phyloP scores from a whole-genome alignment of 257 asterid genomes.

The Ocimum tenuiflorum region DNA sequence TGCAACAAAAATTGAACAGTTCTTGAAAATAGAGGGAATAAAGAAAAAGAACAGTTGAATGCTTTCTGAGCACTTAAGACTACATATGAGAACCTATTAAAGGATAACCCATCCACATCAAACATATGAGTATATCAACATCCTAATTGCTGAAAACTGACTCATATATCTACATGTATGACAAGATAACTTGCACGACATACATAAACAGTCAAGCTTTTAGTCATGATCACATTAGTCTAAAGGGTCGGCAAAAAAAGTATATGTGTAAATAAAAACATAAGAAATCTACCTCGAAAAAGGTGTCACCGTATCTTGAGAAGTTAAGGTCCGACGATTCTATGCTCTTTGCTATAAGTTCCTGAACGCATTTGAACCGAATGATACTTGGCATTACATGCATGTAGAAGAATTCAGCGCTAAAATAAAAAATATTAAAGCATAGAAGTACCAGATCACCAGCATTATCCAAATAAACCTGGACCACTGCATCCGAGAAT shows the following conservation, averaged over 20 bases:
- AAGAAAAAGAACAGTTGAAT: not conserved
- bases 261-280: not conserved
- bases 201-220: not conserved
- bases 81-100: not conserved
- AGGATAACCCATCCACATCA: not conserved
- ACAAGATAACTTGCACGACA: not conserved
- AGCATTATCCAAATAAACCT: constrained; percentile 99
- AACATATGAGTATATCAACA: not conserved
- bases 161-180: not conserved
- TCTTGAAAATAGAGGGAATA: not conserved
- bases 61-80: not conserved
- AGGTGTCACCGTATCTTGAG: constrained; percentile 94
- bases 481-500: constrained; percentile 99
- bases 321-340: constrained; percentile 83
- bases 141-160: not conserved
- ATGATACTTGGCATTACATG: constrained; percentile 44
- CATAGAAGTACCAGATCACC: constrained; percentile 82
- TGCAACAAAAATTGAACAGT: not conserved
- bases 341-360: constrained; percentile 74
- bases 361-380: constrained; percentile 35
- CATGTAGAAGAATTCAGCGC: constrained; percentile 1
- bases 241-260: not conserved
- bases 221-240: too few relatives aligned
- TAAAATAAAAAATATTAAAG: not conserved
- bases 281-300: constrained; percentile 58